Base-by-base conservation (phyloP, 139 green algal species). In the Spirogloea muscicola region DNA sequence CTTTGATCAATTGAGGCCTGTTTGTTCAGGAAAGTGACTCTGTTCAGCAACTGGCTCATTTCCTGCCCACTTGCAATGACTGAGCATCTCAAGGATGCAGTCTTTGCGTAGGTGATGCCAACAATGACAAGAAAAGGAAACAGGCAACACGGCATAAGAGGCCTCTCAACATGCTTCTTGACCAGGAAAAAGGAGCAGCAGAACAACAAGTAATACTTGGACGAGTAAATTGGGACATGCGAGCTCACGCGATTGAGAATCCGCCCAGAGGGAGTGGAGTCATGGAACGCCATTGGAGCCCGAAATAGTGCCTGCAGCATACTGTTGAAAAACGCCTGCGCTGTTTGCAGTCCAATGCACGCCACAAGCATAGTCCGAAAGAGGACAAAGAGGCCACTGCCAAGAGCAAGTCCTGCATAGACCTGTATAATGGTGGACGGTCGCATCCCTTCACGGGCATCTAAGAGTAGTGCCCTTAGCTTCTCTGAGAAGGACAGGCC, bases 241-340 rank as follows among this genome's bases (percentile, higher is more conserved):
- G n/a, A n/a, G n/a, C n/a, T 34, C 43, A 77, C 68, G 38, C 91
- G 76, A 77, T 95, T 96, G 37, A 96, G 82, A 49, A 96, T 89
- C 58, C 91, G 88, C 25, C 91, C 91, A 7, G 86, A 82, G 9
- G 91, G 91, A 25, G 90, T 95, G 34, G 91, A 93, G 88, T 96
- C 90, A 58, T 96, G 96, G 83, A 96, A 96, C 13, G 75, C 38
- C 81, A 96, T 91, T 49, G 89, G 91, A 59, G 90, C 78, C 33
- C 77, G 75, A 77, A 79, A 77, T 9, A 77, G 27, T 4, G 16
- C 6, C 43, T 29, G 21, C 29, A 64, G 59, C 71, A 79, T 79
- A 29, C 34, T 31, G n/a, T 25, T 5, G 43, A 77, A 79, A 27
- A 79, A 61, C 10, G 34, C 62, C 51, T 79, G 71, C 5, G 63